A percentile compares a stretch with the other conserved stretches of the same genome.
Evolutionary conservation across 2,329 filamentous ascomycete species (phyloP).

Genomic region (Chaetomiaceae sp.): DNA sequence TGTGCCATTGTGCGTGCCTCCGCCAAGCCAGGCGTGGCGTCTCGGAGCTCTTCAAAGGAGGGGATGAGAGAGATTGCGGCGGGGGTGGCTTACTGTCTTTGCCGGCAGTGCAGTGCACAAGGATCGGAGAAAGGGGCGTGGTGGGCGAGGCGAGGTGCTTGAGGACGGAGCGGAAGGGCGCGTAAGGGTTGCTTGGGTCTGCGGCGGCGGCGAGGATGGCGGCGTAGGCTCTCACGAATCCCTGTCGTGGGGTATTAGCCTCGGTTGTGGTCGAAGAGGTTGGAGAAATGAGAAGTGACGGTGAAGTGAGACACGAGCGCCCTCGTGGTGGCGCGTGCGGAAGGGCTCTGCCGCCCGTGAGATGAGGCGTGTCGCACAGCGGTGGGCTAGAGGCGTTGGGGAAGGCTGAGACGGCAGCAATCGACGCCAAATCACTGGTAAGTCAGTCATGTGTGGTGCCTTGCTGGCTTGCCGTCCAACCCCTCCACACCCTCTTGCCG

Average conservation of each 20-base stretch:
- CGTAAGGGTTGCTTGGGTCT: slow-evolving; percentile 39
- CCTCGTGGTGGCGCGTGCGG: neutral
- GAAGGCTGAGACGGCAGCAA: no score
- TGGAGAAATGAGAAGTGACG: neutral
- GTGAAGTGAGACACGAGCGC: neutral
- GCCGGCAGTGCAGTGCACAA: slow-evolving; percentile 70
- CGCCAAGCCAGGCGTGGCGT: no score
- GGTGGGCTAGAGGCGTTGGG: neutral
- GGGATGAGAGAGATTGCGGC: no score
- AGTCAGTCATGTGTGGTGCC: neutral
- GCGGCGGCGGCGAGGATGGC: slow-evolving; percentile 53
- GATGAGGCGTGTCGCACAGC: neutral
- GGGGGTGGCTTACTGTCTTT: slow-evolving; percentile 61
- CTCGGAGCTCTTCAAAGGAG: no score
- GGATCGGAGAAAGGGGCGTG: slow-evolving; percentile 39
- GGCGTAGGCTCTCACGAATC: slow-evolving; percentile 58
- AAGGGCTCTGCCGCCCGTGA: neutral
- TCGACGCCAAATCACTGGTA: no score
- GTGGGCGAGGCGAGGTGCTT: slow-evolving; percentile 45
- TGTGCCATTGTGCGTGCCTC: no score
- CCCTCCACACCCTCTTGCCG: neutral
- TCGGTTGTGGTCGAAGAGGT: slow-evolving; percentile 1
- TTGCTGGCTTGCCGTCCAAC: no score
- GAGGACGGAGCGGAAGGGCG: slow-evolving; percentile 49
- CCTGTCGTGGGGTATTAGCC: slow-evolving; percentile 30